Evolutionary conservation across 495 filamentous ascomycete genomes (phyloP), one percentile per base, ranked within the genome.

Genomic region (Pyronema domesticum): DNA sequence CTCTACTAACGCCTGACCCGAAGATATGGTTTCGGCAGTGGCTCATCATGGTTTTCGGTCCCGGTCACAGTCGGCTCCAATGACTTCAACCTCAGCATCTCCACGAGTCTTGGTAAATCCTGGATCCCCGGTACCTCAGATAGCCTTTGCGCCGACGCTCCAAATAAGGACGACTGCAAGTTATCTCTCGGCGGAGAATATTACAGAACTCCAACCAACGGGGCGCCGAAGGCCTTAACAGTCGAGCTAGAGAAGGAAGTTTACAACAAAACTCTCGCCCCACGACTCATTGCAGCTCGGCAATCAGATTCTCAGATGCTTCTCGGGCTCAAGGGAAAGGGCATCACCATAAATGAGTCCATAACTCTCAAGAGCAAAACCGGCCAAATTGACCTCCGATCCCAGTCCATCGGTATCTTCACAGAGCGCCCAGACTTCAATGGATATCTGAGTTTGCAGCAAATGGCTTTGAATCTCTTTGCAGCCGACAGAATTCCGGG

Each of bases 381-480:
- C 7, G 60, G 60, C 7, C 34, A 18, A 36, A 54, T 60, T 11
- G 51, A 61, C 14, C 52, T 62, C 8, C 3, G 13, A 44, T 39
- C 34, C 10, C 60, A 57, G 46, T 18, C 44, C 7, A 18, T 62
- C 3, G 58, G 60, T 1, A 36, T 62, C 6, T 57, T 62, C 14
- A 57, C 45, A 9, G 60, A 55, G 19, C 17, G 57, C 36, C 43
- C 11, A 19, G 50, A 34, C 5, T 50, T 40, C n/a, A 55, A 62
- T 17, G 60, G 60, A 1, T 57, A 57, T 50, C 46, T 62, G 30
- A 57, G 53, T 6, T 47, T 62, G 8, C 60, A 60, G 6, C 58
- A 62, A 15, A 61, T 62, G 57, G 58, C 60, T 4, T 48, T 59
- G 10, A 57, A 49, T 40, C 37, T 62, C 6, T 61, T 57, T 15